A percentile compares a stretch with the other conserved stretches of the same genome.
These are phyloP conservation scores for Fusarium sp. DNA, from an alignment of 2,329 filamentous ascomycete species.

Conservation along the genomic window DNA sequence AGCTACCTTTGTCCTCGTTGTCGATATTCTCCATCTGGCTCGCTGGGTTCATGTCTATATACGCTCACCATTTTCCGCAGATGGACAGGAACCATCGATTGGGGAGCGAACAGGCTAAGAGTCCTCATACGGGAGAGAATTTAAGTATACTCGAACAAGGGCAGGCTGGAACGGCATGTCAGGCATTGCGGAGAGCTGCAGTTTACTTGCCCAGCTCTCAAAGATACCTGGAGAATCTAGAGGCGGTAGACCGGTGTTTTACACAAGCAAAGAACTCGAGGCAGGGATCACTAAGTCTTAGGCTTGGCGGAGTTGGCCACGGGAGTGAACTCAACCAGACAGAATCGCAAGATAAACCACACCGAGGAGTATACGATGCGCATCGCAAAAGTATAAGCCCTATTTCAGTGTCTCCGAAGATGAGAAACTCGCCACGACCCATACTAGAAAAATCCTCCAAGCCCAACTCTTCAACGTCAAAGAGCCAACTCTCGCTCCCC, in stretches of 20 bases:
- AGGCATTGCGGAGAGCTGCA: constrained; percentile 26
- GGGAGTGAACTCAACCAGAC: constrained; percentile 1
- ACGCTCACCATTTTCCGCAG: constrained; percentile 72
- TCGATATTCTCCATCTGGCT: constrained; percentile 74
- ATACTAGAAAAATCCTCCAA: not conserved
- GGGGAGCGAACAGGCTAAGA: not conserved
- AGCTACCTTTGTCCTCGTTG: constrained; percentile 73
- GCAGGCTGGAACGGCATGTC: constrained; percentile 17
- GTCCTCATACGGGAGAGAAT: not conserved
- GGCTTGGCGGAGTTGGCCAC: constrained; percentile 12
- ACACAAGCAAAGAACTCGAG: constrained; percentile 2
- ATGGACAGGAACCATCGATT: constrained; percentile 65
- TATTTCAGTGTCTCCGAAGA: constrained; percentile 12
- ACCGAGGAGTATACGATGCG: not conserved
- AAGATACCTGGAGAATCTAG: constrained; percentile 27
- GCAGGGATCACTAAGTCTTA: constrained; percentile 19
- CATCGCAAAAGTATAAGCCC: constrained; percentile 14
- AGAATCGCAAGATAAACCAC: not conserved
- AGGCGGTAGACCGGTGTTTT: constrained; percentile 23
- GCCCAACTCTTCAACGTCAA: not conserved
- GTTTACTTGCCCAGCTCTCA: constrained; percentile 25
- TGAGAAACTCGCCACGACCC: constrained; percentile 13
- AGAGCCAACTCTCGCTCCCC: constrained; percentile 29
- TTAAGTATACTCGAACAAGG: constrained; percentile 1
- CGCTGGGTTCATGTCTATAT: constrained; percentile 72